Evolutionary conservation across 2,329 filamentous ascomycete genomes (phyloP), one percentile per base, ranked within the genome.

Genomic region (Pseudogymnoascus sp.): DNA sequence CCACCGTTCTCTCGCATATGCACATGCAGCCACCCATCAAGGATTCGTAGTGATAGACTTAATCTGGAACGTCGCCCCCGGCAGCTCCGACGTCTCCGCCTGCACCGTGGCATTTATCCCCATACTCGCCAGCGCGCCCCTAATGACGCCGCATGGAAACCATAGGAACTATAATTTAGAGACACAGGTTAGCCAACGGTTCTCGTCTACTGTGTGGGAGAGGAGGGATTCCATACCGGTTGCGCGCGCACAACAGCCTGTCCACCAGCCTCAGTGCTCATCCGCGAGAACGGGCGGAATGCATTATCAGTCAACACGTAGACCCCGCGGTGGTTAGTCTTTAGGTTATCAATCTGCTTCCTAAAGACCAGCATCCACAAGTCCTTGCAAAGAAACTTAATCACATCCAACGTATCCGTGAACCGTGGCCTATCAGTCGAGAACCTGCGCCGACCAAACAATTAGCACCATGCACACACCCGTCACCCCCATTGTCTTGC

Each of bases 301-400:
- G 87, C 80, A 72, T 91, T 91, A 75, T 99, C 94, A 12, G 93
- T 97, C 59, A 99, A 78, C 43, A 99, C 94, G 74, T 97, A 99
- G 67, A 97, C 91, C 58, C 94, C 94, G 86, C 94, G 81, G 73
- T 99, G 94, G 72, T 99, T 99, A 7, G 94, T 99, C 77, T 99
- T 99, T 53, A 99, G 81, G 73, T 99, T 99, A 75, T 99, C 94
- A 71, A 99, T 90, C 74, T 97, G 95, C 76, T 99, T 99, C 72
- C 90, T 83, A 75, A 97, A 99, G 14, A 97, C 84, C 18, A 97
- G 80, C 35, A 86, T 91, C 94, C 94, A 99, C 47, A 99, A 81
- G 74, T 99, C 94, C 78, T 99, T 99, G 83, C 94, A 99, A 58
- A 99, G 80, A 71, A 99, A 97, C 74, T 99, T 99, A 73, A 99